Base-by-base conservation (phyloP, 176 grass and related monocot species). In the Panicum miliaceum region DNA sequence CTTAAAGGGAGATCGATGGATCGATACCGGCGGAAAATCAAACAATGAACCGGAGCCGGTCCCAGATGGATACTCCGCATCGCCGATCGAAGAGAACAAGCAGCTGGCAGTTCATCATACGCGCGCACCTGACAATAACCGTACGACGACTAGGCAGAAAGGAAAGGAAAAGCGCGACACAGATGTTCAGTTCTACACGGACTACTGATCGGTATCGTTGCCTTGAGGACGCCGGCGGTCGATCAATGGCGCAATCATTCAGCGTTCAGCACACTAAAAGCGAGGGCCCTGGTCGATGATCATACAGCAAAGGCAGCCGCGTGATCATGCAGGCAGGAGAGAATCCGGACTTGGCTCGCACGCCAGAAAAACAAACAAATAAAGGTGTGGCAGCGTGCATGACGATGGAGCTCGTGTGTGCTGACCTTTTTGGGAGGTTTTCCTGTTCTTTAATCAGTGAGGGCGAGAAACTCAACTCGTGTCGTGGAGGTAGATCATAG, bases 201-300 rank as follows among this genome's bases (percentile, higher is more conserved):
- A n/a, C n/a, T n/a, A n/a, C n/a, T n/a, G 76, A 58, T 43, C 13
- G 35, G 12, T 50, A 5, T 72, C 66, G 18, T 15, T 75, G 79
- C 37, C 46, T 90, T 80, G 60, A 50, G 61, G 40, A 81, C 12
- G 48, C 79, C 79, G 79, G 61, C 73, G 80, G 80, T 83, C 23
- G 75, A 87, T 90, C 60, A 73, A 60, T 52, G 3, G 73, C 64
- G 80, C 89, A 90, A 90, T 86, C 79, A 86, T 83, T 71, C 79
- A 22, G 64, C 82, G 77, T 67, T 81, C 79, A 74, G 65, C 58
- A 56, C 73, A 73, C 73, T 65, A 82, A 86, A 90, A 78, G 78
- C 40, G 38, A 71, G 72, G 73, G 53, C 68, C 67, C 67, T 80
- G 78, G 52, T 25, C 12, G 11, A 15, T 46, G 11, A 26, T 46